Conservation (phyloP, 257 asterid species). For the Prunella vulgaris region DNA sequence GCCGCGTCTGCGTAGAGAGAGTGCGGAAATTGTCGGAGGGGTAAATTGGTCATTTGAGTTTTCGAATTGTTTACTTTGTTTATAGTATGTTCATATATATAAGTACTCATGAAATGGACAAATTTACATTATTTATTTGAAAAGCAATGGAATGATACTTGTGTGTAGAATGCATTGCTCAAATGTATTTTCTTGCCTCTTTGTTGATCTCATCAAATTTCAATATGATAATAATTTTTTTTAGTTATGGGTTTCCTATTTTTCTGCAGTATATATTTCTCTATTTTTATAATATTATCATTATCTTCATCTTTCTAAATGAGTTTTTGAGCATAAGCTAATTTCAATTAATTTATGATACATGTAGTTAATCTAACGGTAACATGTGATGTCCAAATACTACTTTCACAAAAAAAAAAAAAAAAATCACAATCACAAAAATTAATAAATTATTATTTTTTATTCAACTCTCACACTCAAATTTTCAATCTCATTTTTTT, state of each 20-base stretch:
- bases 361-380: no score
- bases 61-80: neutral
- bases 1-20: no score
- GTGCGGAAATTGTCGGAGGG: no score
- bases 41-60: conserved; percentile 1
- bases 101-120: neutral
- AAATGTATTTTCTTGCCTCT: neutral
- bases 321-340: no score
- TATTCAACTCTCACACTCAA: no score
- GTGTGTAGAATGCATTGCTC: neutral
- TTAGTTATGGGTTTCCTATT: neutral
- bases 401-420: no score
- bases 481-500: no score
- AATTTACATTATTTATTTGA: conserved; percentile 2
- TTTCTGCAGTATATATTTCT: neutral
- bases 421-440: no score
- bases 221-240: neutral
- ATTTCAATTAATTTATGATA: no score
- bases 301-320: no score
- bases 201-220: neutral
- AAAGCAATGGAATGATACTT: neutral
- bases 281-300: neutral
- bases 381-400: no score
- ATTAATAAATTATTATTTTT: no score
- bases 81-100: neutral